Base-by-base conservation (phyloP, 148 eudicot genomes). In the Silene uniflora region DNA sequence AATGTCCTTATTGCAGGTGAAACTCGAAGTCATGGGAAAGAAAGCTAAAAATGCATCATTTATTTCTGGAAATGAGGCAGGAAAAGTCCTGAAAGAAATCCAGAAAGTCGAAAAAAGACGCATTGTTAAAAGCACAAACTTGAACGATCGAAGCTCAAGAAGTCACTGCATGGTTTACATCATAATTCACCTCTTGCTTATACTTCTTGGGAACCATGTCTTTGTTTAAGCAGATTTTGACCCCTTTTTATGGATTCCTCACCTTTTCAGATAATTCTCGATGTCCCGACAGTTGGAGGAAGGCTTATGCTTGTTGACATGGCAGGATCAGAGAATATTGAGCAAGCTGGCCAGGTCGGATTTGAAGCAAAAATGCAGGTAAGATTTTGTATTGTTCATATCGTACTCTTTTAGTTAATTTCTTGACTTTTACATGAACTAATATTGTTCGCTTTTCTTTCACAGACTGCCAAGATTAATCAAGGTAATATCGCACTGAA, bases 311-410 rank as follows among this genome's bases (percentile, higher is more conserved):
- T 95, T 39, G 99, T 95, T 7, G 99, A 95, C 79, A 95, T 95
- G 99, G 99, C 99, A 0, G 99, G 99, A 24, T 95, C 99, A 35
- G 99, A 95, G 81, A 95, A 95, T 75, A 95, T 95, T 24, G 99
- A 95, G 77, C 99, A 95, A 73, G 99, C 99, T 71, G 99, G 99
- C 55, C 98, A 91, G 79, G 85, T 74, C 78, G 99, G 99, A 55
- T 68, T 91, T 8, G 98, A 91, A 82, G 98, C 98, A 62, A 95
- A 95, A 79, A 89, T 95, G 92, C 97, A 95, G 98, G 98, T 89
- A 79, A 7, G 71, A 19, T 62, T 10, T 14, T 1, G 55, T 12
- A 39, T n/a, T n/a, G n/a, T n/a, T n/a, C n/a, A n/a, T 10, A 47
- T 18, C 21, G 6, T 16, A 25, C 62, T 49, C 17, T 11, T 21